Conservation (phyloP, 148 eudicot genomes). For the Chenopodium formosanum region DNA sequence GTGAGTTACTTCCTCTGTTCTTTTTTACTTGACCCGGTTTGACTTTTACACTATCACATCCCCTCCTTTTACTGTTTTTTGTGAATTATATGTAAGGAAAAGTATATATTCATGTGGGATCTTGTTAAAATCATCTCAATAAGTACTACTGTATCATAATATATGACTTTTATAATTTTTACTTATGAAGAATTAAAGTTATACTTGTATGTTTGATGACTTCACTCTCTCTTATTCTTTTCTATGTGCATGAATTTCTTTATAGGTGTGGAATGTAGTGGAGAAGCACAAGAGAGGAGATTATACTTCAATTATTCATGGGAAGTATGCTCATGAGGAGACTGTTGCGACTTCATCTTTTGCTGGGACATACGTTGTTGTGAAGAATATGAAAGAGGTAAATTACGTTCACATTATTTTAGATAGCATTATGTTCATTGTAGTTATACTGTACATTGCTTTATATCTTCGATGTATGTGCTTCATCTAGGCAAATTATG, state of each 20-base stretch:
- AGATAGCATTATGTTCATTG: background rate
- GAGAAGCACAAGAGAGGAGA: constrained; percentile 98
- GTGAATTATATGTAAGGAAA: too few relatives aligned
- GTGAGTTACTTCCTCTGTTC: background rate
- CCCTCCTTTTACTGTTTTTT: too few relatives aligned
- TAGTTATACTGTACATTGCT: background rate
- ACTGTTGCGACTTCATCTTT: constrained; percentile 95
- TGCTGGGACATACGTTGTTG: constrained; percentile 81
- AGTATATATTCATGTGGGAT: too few relatives aligned
- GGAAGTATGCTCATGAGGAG: constrained; percentile 94
- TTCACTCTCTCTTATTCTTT: background rate
- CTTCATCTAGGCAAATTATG: constrained; percentile 70
- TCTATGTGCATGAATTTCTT: constrained; percentile 11
- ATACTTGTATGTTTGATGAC: background rate
- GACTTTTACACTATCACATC: too few relatives aligned
- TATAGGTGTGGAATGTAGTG: constrained; percentile 87
- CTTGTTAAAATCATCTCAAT: too few relatives aligned
- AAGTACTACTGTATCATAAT: too few relatives aligned
- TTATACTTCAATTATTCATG: constrained; percentile 94
- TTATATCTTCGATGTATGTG: constrained; percentile 16
- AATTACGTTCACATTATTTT: background rate
- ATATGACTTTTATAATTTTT: too few relatives aligned
- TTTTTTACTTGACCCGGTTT: too few relatives aligned
- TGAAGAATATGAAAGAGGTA: constrained; percentile 92
- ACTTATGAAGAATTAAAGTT: too few relatives aligned